A percentile compares a stretch with the other conserved stretches of the same genome.
Conservation (phyloP, 495 filamentous ascomycete genomes). For the Podospora pseudocomata region DNA sequence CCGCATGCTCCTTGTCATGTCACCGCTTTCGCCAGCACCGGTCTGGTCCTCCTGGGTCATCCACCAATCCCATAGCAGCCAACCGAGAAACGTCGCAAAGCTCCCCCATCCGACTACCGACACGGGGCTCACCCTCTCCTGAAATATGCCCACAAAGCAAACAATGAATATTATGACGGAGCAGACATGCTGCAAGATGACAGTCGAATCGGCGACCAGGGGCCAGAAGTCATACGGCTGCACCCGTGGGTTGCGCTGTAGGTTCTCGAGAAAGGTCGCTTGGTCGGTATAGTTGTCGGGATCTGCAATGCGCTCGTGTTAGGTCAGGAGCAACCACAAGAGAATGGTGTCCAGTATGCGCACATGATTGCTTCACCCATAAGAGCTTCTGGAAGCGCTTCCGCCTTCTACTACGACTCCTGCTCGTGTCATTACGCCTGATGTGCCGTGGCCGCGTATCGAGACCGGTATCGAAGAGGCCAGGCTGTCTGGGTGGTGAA, state of each 20-base stretch:
- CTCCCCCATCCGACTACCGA: conserved; percentile 82
- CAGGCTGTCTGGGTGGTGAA: conserved; percentile 54
- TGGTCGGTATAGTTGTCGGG: conserved; percentile 98
- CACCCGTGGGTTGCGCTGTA: conserved; percentile 91
- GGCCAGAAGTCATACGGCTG: conserved; percentile 98
- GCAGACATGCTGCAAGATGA: conserved; percentile 94
- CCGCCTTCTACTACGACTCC: conserved; percentile 54
- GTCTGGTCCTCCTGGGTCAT: conserved; percentile 52
- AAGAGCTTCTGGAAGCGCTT: conserved; percentile 89
- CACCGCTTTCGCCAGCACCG: conserved; percentile 40
- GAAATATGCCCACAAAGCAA: conserved; percentile 86
- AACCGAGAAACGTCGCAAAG: conserved; percentile 78
- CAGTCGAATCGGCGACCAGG: conserved; percentile 88
- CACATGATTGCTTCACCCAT: conserved; percentile 97
- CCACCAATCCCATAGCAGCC: conserved; percentile 91
- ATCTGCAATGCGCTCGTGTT: conserved; percentile 47
- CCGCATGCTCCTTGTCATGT: conserved; percentile 19
- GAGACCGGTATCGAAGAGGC: conserved; percentile 37
- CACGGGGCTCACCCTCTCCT: conserved; percentile 78
- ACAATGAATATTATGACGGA: conserved; percentile 91
- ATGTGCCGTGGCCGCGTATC: conserved; percentile 23
- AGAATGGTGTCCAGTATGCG: background rate
- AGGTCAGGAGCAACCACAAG: background rate
- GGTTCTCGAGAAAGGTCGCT: conserved; percentile 89
- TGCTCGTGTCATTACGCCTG: conserved; percentile 35